A percentile compares a stretch with the other conserved stretches of the same genome.
Conservation (phyloP, 257 asterid species). For the Petunia secreta region DNA sequence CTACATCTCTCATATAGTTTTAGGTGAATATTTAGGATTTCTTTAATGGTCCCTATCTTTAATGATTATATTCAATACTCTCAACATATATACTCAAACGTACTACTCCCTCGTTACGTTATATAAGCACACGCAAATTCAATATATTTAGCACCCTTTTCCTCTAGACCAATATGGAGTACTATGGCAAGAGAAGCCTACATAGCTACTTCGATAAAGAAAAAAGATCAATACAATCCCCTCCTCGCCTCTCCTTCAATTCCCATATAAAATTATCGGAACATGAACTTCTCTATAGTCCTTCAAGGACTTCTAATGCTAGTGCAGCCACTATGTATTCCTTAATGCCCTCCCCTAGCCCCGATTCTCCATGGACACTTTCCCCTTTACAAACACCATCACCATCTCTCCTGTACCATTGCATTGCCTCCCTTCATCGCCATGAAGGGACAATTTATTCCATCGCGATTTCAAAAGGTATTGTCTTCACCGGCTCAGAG, state of each 20-base stretch:
- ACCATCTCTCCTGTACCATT: constrained; percentile 78
- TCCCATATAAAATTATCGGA: constrained; percentile 42
- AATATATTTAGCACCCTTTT: background rate
- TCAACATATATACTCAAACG: background rate
- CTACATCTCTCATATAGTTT: background rate
- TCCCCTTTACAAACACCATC: constrained; percentile 87
- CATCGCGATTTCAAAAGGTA: constrained; percentile 59
- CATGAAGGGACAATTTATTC: constrained; percentile 79
- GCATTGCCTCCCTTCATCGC: constrained; percentile 89
- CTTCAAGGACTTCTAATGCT: constrained; percentile 53
- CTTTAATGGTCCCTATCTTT: constrained; percentile 2
- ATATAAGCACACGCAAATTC: background rate
- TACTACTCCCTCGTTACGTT: background rate
- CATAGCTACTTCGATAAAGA: constrained; percentile 47
- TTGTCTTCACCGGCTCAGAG: constrained; percentile 83
- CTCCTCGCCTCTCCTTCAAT: constrained; percentile 50
- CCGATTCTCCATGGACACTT: constrained; percentile 88
- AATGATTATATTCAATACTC: constrained; percentile 11
- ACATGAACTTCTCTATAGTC: constrained; percentile 61
- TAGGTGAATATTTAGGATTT: constrained; percentile 15
- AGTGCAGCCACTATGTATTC: constrained; percentile 42
- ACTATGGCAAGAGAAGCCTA: constrained; percentile 40
- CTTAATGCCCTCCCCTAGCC: constrained; percentile 59
- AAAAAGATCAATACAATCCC: constrained; percentile 39
- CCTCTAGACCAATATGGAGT: constrained; percentile 48